These are phyloP conservation scores for Pseudocercospora eumusae DNA, from an alignment of 2,329 filamentous ascomycete genomes.

Conservation along the genomic window DNA sequence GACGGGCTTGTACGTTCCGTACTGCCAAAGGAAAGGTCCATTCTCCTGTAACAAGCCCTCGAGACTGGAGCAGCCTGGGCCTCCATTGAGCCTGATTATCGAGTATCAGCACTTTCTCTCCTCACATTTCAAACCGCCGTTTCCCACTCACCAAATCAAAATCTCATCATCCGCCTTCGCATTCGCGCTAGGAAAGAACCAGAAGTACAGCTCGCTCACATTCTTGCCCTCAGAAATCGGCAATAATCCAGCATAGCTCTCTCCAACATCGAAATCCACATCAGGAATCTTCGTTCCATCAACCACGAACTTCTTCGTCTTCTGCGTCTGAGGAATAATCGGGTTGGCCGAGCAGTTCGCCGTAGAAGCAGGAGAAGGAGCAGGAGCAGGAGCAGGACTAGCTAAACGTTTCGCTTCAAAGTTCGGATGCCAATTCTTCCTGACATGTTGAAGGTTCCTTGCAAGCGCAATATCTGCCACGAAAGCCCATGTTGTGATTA, in stretches of 20 bases:
- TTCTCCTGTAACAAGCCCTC: constrained; percentile 55
- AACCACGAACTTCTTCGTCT: constrained; percentile 47
- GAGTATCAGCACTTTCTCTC: constrained; percentile 24
- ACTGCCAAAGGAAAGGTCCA: constrained; percentile 50
- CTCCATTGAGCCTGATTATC: constrained; percentile 38
- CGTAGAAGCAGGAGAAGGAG: background rate
- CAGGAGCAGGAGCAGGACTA: background rate
- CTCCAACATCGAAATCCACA: constrained; percentile 41
- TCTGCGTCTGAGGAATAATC: constrained; percentile 47
- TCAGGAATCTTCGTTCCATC: constrained; percentile 38
- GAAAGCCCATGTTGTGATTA: background rate
- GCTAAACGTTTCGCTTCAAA: constrained; percentile 8
- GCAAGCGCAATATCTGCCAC: background rate
- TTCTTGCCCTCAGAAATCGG: constrained; percentile 37
- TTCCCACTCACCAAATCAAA: constrained; percentile 33
- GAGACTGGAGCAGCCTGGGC: constrained; percentile 50
- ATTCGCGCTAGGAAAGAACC: constrained; percentile 49
- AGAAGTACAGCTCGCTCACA: constrained; percentile 49
- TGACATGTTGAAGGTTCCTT: constrained; percentile 7
- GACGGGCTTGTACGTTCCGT: constrained; percentile 46
- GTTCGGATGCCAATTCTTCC: background rate
- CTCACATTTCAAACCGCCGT: background rate
- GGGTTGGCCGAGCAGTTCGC: constrained; percentile 12
- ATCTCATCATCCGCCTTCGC: constrained; percentile 48
- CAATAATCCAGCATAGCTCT: constrained; percentile 39